These are phyloP conservation scores for Dendrostoma leiphaemia DNA, from an alignment of 2,329 filamentous ascomycete species.

Conservation along the genomic window DNA sequence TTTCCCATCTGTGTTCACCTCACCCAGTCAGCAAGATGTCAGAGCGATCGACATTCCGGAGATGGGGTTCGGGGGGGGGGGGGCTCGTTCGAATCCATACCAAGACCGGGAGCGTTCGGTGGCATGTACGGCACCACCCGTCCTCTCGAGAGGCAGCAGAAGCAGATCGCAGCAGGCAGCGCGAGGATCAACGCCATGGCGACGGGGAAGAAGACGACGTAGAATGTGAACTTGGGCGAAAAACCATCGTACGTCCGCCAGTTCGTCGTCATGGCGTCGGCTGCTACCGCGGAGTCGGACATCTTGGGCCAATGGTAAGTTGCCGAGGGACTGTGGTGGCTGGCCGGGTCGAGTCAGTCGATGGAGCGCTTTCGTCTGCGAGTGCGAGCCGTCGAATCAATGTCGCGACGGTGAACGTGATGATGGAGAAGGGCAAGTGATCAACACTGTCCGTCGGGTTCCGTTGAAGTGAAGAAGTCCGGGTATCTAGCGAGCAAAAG, in stretches of 20 bases:
- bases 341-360: neutral
- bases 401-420: neutral
- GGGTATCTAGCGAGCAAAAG: neutral
- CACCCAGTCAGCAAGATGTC: neutral
- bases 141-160: constrained; percentile 5
- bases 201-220: constrained; percentile 11
- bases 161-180: constrained; percentile 15
- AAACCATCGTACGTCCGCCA: constrained; percentile 12
- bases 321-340: no score
- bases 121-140: constrained; percentile 10
- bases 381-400: neutral
- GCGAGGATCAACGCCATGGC: constrained; percentile 7
- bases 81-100: no score
- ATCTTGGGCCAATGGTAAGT: neutral
- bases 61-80: no score
- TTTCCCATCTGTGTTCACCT: constrained; percentile 1
- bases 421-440: constrained; percentile 6
- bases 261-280: constrained; percentile 14
- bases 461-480: neutral
- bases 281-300: constrained; percentile 11
- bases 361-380: neutral
- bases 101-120: constrained; percentile 2
- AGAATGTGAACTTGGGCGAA: constrained; percentile 7
- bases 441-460: constrained; percentile 11
- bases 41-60: no score